Evolutionary conservation across 1,139 yeast species (phyloP), one percentile per base, ranked within the genome.

Genomic region (Saccharomycopsis hybrid): DNA sequence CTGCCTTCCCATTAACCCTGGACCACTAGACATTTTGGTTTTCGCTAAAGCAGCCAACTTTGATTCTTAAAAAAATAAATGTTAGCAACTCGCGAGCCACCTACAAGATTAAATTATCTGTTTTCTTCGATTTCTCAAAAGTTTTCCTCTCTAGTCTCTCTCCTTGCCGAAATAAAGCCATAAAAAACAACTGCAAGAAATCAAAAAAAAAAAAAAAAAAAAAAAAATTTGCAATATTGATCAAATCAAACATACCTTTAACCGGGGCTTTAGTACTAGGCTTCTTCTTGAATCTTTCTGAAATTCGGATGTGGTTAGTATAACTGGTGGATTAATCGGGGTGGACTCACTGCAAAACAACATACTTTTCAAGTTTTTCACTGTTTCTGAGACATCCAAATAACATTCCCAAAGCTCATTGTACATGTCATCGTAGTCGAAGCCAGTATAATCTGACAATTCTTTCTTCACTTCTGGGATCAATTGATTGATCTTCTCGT

Each of bases 391-490:
- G 5, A 80, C 58, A 46, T 78, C 81, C 60, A 77, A 77, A 61
- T 81, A 80, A 59, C 79, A 77, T 58, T 70, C 71, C 72, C 81
- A 82, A 11, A 85, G 68, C 0, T 81, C 70, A 55, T 81, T 85
- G 57, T 80, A 77, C 54, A 85, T 65, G 44, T 74, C 78, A 9
- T 68, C 59, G 30, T 80, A 85, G 4, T 72, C 68, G 48, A 80
- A 71, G 5, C 70, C 71, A n/a, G 64, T 70, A 59, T 72, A 75
- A 24, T 64, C 63, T 28, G 57, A 60, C 42, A 76, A 58, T 51
- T 62, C 59, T 33, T 59, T 51, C 57, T 72, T 72, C 28, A 77
- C 62, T 28, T 56, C 47, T 1, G 82, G 80, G 35, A 77, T 63
- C 25, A 66, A 54, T 2, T 61, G 68, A 54, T 72, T 68, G 51